A percentile compares a stretch with the other conserved stretches of the same genome.
Conservation (phyloP, 2,329 filamentous ascomycete genomes). For the Phialemonium atrogriseum region DNA sequence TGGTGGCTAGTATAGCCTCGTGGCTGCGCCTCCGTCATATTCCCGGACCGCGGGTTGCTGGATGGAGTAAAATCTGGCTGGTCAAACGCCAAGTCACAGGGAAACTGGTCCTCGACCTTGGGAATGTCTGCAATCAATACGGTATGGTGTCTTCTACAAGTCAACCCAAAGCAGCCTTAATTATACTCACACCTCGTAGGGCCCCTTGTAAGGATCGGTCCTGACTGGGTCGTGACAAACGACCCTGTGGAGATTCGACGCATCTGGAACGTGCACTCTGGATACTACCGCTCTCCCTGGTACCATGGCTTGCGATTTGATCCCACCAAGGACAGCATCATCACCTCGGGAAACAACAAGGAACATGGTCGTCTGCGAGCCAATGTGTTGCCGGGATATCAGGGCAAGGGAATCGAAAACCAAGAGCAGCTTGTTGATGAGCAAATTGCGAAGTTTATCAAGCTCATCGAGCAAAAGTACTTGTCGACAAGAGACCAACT, state of each 20-base stretch:
- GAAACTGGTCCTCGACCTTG: slow-evolving; percentile 1
- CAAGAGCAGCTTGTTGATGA: slow-evolving; percentile 7
- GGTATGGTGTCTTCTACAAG: slow-evolving; percentile 3
- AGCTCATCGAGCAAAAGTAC: slow-evolving; percentile 32
- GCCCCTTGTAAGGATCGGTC: slow-evolving; percentile 5
- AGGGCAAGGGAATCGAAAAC: slow-evolving; percentile 4
- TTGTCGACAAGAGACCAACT: slow-evolving; percentile 19
- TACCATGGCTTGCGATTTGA: slow-evolving; percentile 10
- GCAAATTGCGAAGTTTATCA: slow-evolving; percentile 24
- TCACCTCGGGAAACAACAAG: slow-evolving; percentile 8
- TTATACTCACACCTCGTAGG: slow-evolving; percentile 1
- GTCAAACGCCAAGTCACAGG: slow-evolving; percentile 4
- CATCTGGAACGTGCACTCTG: slow-evolving; percentile 11
- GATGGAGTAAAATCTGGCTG: slow-evolving; percentile 8
- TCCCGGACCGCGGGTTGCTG: slow-evolving; percentile 5
- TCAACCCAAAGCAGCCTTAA: neutral
- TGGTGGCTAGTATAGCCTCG: neutral
- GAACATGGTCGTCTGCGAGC: slow-evolving; percentile 6
- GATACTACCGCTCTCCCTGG: slow-evolving; percentile 9
- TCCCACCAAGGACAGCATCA: slow-evolving; percentile 7
- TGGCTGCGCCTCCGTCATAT: slow-evolving; percentile 9
- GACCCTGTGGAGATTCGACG: slow-evolving; percentile 9
- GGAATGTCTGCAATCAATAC: slow-evolving; percentile 7
- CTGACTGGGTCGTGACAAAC: slow-evolving; percentile 6
- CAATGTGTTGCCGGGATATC: slow-evolving; percentile 7